Conservation (phyloP, 768 basidiomycete species). For the Hemileccinum impolitum region DNA sequence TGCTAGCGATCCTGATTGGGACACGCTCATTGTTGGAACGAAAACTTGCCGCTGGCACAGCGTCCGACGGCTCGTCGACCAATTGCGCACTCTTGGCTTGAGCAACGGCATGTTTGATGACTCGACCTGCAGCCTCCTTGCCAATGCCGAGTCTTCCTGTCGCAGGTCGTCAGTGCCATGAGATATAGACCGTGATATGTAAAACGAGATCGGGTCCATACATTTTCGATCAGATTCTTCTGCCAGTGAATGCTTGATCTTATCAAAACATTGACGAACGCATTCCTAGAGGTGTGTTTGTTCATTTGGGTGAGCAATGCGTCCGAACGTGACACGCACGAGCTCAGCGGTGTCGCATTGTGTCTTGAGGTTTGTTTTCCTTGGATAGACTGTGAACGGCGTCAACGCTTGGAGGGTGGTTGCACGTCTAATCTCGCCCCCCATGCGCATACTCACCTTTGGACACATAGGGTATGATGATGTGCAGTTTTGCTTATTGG, state of each 20-base stretch:
- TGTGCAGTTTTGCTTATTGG: too few relatives aligned
- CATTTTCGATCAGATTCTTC: too few relatives aligned
- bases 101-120: slow-evolving; percentile 80
- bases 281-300: slow-evolving; percentile 49
- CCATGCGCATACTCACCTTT: too few relatives aligned
- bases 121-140: slow-evolving; percentile 74
- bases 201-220: slow-evolving; percentile 28
- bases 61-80: slow-evolving; percentile 31
- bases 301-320: not conserved
- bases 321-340: slow-evolving; percentile 16
- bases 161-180: slow-evolving; percentile 58
- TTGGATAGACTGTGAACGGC: slow-evolving; percentile 63
- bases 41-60: slow-evolving; percentile 4
- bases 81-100: slow-evolving; percentile 44
- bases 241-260: too few relatives aligned
- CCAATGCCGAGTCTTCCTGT: slow-evolving; percentile 55
- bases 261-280: slow-evolving; percentile 74
- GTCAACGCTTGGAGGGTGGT: too few relatives aligned
- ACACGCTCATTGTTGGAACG: slow-evolving; percentile 28
- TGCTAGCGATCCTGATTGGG: slow-evolving; percentile 59
- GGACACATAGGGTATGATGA: too few relatives aligned
- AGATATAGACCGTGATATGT: not conserved
- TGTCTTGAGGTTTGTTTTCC: slow-evolving; percentile 71
- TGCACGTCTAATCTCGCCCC: too few relatives aligned
- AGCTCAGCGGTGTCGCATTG: slow-evolving; percentile 72